phyloP scores from a whole-genome alignment of 192 early-diverging fungal species.

The Gonapodya prolifera region DNA sequence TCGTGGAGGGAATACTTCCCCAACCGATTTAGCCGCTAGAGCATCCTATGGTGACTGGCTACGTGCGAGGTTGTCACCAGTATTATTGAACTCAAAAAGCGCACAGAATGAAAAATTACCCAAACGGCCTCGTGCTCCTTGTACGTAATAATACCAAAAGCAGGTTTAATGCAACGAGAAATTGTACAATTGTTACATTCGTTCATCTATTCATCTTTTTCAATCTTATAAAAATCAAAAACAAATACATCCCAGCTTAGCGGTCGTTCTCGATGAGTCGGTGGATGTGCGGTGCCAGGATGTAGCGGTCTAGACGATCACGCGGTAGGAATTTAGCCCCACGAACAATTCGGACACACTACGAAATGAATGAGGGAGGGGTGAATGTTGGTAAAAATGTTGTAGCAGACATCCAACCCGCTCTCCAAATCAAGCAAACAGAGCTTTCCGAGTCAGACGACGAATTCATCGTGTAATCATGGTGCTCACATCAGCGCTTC shows the following conservation, averaged over 20 bases:
- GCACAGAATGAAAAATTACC: neutral
- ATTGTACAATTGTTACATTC: too few relatives aligned
- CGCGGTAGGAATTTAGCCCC: conserved; percentile 31
- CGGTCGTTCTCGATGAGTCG: conserved; percentile 14
- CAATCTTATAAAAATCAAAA: too few relatives aligned
- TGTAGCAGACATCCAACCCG: too few relatives aligned
- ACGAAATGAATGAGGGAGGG: neutral
- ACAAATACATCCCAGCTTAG: neutral
- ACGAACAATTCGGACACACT: conserved; percentile 35
- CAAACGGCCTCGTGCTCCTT: too few relatives aligned
- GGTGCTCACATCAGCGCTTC: conserved; percentile 19
- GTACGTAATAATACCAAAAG: too few relatives aligned
- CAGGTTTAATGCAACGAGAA: too few relatives aligned
- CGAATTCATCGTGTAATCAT: too few relatives aligned
- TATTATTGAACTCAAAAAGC: neutral
- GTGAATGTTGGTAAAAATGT: too few relatives aligned
- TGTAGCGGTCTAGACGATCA: conserved; percentile 24
- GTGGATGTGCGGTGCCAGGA: conserved; percentile 30
- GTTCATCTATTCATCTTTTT: too few relatives aligned
- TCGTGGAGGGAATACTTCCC: neutral
- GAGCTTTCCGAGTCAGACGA: too few relatives aligned
- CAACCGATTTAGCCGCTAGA: neutral
- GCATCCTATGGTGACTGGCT: neutral
- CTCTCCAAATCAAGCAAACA: too few relatives aligned
- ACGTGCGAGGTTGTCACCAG: neutral